These are phyloP conservation scores for Eucalyptus leucophloia DNA, from an alignment of 345 rosid species.

Conservation along the genomic window DNA sequence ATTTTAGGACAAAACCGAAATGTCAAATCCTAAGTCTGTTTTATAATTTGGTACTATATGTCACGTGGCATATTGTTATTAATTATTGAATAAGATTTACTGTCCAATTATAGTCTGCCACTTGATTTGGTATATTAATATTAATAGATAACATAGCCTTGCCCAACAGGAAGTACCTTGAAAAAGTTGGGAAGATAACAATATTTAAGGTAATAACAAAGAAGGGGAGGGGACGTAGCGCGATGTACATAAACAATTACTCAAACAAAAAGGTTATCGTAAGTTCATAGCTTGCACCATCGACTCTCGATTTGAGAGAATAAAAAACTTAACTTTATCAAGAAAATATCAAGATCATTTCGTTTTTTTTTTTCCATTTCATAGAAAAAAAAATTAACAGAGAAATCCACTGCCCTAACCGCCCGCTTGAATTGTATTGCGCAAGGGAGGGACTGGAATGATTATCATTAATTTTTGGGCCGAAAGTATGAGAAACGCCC, in stretches of 20 bases:
- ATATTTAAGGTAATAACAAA: background rate
- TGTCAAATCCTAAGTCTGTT: background rate
- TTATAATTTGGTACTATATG: background rate
- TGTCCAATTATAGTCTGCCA: background rate
- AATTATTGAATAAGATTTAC: background rate
- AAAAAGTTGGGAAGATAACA: background rate
- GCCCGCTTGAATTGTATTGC: background rate
- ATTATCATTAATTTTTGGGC: background rate
- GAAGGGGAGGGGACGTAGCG: background rate
- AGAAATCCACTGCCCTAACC: no score
- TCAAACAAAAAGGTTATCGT: background rate
- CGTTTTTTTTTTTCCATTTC: background rate
- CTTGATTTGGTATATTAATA: background rate
- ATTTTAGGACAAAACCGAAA: background rate
- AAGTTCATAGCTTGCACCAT: background rate
- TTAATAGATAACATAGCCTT: background rate
- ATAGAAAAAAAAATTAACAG: background rate
- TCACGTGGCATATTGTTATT: background rate
- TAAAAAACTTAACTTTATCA: background rate
- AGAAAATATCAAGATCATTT: background rate
- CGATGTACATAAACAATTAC: rapidly evolving
- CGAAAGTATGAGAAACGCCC: background rate
- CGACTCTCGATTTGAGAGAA: background rate
- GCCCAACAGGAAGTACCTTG: rapidly evolving
- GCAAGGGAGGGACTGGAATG: background rate